Evolutionary conservation across 192 early-diverging fungal species (phyloP).

Genomic region (Linnemannia schmuckeri): DNA sequence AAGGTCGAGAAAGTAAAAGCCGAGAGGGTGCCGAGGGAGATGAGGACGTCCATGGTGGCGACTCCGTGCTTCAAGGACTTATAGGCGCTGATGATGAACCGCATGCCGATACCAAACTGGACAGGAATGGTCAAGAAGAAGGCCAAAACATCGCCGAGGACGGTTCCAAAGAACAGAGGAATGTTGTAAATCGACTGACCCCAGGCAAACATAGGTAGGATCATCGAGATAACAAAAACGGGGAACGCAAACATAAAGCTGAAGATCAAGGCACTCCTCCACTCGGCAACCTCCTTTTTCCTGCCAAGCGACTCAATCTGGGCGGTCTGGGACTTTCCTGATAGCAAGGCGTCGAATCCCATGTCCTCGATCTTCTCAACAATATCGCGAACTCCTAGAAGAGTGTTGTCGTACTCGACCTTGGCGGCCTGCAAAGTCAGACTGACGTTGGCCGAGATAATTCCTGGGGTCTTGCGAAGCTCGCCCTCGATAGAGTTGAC

Average conservation of each 20-base stretch:
- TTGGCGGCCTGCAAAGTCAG: slow-evolving; percentile 81
- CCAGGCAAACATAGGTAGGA: slow-evolving; percentile 69
- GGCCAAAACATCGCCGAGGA: slow-evolving; percentile 74
- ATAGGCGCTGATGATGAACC: slow-evolving; percentile 85
- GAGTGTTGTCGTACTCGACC: slow-evolving; percentile 75
- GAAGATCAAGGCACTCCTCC: slow-evolving; percentile 75
- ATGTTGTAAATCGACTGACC: slow-evolving; percentile 35
- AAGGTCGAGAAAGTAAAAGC: slow-evolving; percentile 88
- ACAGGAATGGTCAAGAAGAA: slow-evolving; percentile 89
- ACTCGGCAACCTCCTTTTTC: slow-evolving; percentile 87
- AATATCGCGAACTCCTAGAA: slow-evolving; percentile 82
- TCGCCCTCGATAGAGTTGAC: slow-evolving; percentile 83
- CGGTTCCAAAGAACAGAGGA: slow-evolving; percentile 73
- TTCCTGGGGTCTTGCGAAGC: slow-evolving; percentile 67
- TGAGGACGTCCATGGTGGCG: slow-evolving; percentile 97
- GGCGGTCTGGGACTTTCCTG: slow-evolving; percentile 72
- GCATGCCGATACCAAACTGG: slow-evolving; percentile 88
- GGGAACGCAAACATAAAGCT: slow-evolving; percentile 85
- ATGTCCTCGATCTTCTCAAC: slow-evolving; percentile 84
- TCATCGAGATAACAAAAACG: slow-evolving; percentile 85
- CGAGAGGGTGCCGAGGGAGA: slow-evolving; percentile 87
- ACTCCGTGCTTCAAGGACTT: slow-evolving; percentile 83
- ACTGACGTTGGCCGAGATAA: slow-evolving; percentile 78
- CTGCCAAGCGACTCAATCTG: slow-evolving; percentile 91
- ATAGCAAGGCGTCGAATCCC: slow-evolving; percentile 83